Base-by-base conservation (phyloP, 2,329 filamentous ascomycete genomes). In the Fusarium verrucosum region DNA sequence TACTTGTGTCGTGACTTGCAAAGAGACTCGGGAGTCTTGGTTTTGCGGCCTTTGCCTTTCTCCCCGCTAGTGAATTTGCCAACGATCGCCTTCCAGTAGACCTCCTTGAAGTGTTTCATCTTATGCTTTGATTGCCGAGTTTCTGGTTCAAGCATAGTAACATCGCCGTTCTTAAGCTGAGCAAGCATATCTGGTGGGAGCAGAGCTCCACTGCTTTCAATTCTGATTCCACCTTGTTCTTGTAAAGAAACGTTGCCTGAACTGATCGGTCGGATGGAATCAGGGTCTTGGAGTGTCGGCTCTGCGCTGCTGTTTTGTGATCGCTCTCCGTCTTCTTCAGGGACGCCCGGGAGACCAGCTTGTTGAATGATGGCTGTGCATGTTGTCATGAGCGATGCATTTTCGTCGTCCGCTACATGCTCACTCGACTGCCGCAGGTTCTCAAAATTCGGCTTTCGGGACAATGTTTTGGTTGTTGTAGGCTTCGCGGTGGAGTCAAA, bases 341-440 rank as follows among this genome's bases (percentile, higher is more conserved):
- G 9, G 8, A 37, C 20, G 10, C 46, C 44, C 7, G 50, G 38
- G 4, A 49, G 20, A 2, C 11, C 32, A 4, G 41, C 36, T 7
- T 42, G 43, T 35, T 30, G 45, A 10, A 60, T 47, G 10, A 64
- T 50, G 9, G 42, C 33, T 10, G 59, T 60, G 10, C 36, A 53
- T 16, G 44, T 50, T 2, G 50, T 53, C 5, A 36, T 17, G 10
- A 54, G n/a, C 28, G 46, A 58, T 11, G 33, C 33, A 11, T 23
- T 41, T 16, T 44, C 43, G 14, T 50, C 20, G 16, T 42, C 17
- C 4, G 35, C 25, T 13, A 20, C 36, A 17, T 4, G 28, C 11
- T 25, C 17, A 14, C 5, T 7, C 8, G 23, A 28, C 11, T 10
- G 9, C 10, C 38, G 38, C 7, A 19, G 14, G 4, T 19, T 25